Base-by-base conservation (phyloP, 2,329 filamentous ascomycete species). In the Emergomyces africanus region DNA sequence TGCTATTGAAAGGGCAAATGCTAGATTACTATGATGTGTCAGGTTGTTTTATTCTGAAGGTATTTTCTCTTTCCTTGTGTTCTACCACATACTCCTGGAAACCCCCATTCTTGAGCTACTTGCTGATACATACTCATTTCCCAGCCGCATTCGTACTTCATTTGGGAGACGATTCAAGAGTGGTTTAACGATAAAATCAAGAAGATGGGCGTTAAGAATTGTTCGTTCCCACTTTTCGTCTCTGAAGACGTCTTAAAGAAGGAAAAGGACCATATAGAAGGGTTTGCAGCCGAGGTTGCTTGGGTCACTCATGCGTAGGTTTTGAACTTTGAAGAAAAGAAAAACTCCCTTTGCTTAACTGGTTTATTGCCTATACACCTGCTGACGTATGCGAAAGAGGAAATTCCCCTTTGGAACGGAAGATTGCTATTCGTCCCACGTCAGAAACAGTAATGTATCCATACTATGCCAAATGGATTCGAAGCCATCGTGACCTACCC, bases 21-120 rank as follows among this genome's bases (percentile, higher is more conserved):
- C 86, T 97, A 68, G 91, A 96, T 70, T 99, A 96, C 82, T 97
- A 96, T 70, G 88, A 96, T 77, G 92, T 97, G 62, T 89, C 91
- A n/a, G 89, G 91, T 54, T 96, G 95, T 78, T 97, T 96, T 75
- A 94, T 97, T 72, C 82, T 95, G 73, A 91, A 89, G 85, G 78
- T 79, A 65, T 63, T 61, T 59, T 20, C 63, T 61, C 59, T 30
- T 23, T 25, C 28, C 39, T 25, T 12, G 2, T 18, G 5, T 28
- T 48, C 5, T 30, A 50, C 41, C 35, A 41, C 37, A 55, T 20
- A 33, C 37, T 50, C 15, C 28, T 30, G 33, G 20, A 2, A 15
- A 49, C 39, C 18, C 23, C 25, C 28, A 18, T 18, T 55, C 62
- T 50, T 28, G 15, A 25, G n/a, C 25, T 53, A 20, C 39, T 23